These are phyloP conservation scores for Pterothamnion heteromorphum DNA, from an alignment of 31 red algal genomes.

Conservation along the genomic window DNA sequence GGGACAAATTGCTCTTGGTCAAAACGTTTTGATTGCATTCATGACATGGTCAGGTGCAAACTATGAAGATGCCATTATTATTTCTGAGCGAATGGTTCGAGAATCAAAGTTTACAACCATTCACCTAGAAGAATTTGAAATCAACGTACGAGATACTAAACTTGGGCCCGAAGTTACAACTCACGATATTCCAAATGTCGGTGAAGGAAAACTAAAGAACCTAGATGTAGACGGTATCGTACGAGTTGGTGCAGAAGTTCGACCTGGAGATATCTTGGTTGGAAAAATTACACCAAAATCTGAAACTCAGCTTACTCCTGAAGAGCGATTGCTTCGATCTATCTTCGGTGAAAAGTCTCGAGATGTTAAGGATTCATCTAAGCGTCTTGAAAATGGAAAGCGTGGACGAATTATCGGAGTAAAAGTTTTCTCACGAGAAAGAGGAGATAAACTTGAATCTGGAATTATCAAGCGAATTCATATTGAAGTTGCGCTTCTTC, in stretches of 20 bases:
- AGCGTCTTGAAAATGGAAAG: background rate
- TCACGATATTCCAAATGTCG: background rate
- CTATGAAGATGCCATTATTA: slow-evolving; percentile 4
- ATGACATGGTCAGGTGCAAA: background rate
- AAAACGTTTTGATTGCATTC: background rate
- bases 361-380: background rate
- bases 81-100: background rate
- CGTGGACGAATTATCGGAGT: background rate
- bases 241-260: background rate
- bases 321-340: background rate
- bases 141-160: background rate
- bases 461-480: no score
- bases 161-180: background rate
- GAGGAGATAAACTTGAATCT: no score
- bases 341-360: background rate
- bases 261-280: background rate
- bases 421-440: no score
- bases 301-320: background rate
- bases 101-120: background rate
- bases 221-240: background rate
- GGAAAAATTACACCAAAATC: background rate
- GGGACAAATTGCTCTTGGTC: slow-evolving; percentile 32
- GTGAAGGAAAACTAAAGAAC: background rate
- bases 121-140: background rate
- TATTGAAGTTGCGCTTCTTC: no score